A percentile compares a stretch with the other conserved stretches of the same genome.
phyloP scores from a whole-genome alignment of 768 basidiomycete species.

The Trametes gibbosa region DNA sequence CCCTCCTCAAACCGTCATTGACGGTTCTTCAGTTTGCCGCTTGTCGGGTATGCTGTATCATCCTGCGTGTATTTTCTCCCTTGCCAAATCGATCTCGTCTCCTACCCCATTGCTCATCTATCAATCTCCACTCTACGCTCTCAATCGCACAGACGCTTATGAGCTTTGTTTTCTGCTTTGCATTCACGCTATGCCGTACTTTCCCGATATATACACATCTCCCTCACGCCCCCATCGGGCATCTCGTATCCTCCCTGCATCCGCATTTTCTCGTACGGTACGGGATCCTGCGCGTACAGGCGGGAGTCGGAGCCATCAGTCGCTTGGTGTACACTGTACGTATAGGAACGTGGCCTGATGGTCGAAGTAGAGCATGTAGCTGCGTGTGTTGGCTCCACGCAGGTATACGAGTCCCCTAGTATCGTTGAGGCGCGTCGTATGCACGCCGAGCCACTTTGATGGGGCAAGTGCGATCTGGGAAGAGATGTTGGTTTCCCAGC shows the following conservation, averaged over 20 bases:
- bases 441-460: slow-evolving; percentile 43
- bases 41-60: too few species aligned
- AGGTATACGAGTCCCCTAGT: slow-evolving; percentile 49
- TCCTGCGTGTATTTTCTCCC: too few species aligned
- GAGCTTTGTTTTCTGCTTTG: too few species aligned
- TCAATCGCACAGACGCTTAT: too few species aligned
- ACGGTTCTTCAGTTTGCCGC: too few species aligned
- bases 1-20: too few species aligned
- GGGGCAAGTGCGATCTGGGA: slow-evolving; percentile 29
- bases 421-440: slow-evolving; percentile 38
- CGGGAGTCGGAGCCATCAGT: slow-evolving; percentile 20
- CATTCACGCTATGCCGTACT: too few species aligned
- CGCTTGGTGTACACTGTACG: slow-evolving; percentile 41
- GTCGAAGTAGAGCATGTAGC: slow-evolving; percentile 60
- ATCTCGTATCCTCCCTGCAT: slow-evolving; percentile 44
- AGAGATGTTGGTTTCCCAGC: slow-evolving; percentile 46
- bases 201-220: slow-evolving; percentile 54
- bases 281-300: neutral
- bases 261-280: slow-evolving; percentile 4
- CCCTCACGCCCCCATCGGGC: slow-evolving; percentile 34
- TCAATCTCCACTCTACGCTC: too few species aligned
- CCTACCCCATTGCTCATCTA: too few species aligned
- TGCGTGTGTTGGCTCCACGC: slow-evolving; percentile 57
- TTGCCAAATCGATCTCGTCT: too few species aligned
- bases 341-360: slow-evolving; percentile 42